Conservation (phyloP, 331 rosid species). For the Arachis monticola region DNA sequence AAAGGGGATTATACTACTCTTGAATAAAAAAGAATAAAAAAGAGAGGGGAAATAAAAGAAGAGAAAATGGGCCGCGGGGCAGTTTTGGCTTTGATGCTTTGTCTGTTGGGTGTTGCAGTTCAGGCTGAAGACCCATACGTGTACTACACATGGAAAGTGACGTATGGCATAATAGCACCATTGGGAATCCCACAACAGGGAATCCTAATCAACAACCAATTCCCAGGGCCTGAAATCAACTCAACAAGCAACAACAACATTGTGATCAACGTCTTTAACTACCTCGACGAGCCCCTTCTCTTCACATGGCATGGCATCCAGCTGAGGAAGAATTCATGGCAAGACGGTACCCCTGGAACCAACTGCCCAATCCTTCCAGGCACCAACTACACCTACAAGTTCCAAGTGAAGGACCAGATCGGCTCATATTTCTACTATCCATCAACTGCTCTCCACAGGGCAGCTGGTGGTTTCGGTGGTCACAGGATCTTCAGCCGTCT, state of each 20-base stretch:
- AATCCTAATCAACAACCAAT: conserved; percentile 69
- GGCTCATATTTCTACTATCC: conserved; percentile 76
- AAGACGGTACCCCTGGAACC: conserved; percentile 66
- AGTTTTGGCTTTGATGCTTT: conserved; percentile 14
- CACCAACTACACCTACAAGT: conserved; percentile 64
- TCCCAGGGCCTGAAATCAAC: conserved; percentile 79
- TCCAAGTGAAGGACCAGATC: conserved; percentile 84
- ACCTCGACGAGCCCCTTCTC: conserved; percentile 73
- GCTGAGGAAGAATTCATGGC: conserved; percentile 75
- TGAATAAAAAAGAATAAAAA: too few relatives aligned
- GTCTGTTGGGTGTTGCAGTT: conserved; percentile 32
- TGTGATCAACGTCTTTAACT: conserved; percentile 55
- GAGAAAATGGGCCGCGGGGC: conserved; percentile 16
- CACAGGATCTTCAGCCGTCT: conserved; percentile 63
- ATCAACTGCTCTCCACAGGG: conserved; percentile 52
- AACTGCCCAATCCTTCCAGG: conserved; percentile 69
- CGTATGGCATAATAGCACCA: conserved; percentile 76
- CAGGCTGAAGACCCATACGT: conserved; percentile 66
- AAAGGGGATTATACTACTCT: not conserved
- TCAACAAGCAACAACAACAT: conserved; percentile 72
- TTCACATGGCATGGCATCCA: conserved; percentile 77
- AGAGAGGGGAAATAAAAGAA: not conserved
- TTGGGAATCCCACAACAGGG: conserved; percentile 70
- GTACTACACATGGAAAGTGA: conserved; percentile 66
- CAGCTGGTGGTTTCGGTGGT: conserved; percentile 73